Evolutionary conservation across 257 asterid species (phyloP).

Genomic region (Lantana camara): DNA sequence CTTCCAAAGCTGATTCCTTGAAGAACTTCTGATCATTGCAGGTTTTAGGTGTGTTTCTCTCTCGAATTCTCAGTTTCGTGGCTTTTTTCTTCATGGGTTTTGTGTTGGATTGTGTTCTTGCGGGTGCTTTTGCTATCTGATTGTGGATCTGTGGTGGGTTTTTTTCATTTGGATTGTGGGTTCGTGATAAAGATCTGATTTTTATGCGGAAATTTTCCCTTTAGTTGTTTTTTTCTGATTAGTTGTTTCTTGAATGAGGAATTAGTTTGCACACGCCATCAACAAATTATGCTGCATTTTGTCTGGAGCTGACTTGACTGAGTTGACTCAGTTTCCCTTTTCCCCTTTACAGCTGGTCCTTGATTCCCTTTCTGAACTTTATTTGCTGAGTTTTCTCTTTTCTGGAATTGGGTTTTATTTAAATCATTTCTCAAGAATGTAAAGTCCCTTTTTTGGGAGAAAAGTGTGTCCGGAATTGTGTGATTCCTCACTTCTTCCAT

Average conservation of each 20-base stretch:
- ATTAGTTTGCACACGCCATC: conserved; percentile 19
- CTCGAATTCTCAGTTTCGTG: background rate
- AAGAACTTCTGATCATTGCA: background rate
- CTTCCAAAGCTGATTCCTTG: conserved; percentile 27
- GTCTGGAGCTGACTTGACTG: conserved; percentile 30
- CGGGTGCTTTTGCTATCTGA: conserved; percentile 1
- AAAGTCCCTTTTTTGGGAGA: conserved; percentile 35
- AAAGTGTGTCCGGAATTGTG: conserved; percentile 35
- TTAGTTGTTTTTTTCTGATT: conserved; percentile 7
- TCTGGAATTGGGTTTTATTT: conserved; percentile 28
- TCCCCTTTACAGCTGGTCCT: conserved; percentile 27
- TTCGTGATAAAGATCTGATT: conserved; percentile 33
- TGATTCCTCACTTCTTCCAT: conserved; percentile 30
- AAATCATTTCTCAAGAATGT: conserved; percentile 14
- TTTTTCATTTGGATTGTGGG: conserved; percentile 14
- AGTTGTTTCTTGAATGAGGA: conserved; percentile 1
- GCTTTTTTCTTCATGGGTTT: background rate
- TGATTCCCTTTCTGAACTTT: conserved; percentile 24
- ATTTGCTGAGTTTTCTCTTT: conserved; percentile 28
- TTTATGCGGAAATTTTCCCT: background rate
- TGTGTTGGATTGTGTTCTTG: conserved; percentile 14
- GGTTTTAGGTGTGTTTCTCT: conserved; percentile 23
- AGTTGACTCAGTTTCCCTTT: conserved; percentile 4
- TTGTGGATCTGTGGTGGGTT: conserved; percentile 33
- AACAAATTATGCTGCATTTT: conserved; percentile 12